Evolutionary conservation across 306 rosid species (phyloP).

Genomic region (Quillaja saponaria): DNA sequence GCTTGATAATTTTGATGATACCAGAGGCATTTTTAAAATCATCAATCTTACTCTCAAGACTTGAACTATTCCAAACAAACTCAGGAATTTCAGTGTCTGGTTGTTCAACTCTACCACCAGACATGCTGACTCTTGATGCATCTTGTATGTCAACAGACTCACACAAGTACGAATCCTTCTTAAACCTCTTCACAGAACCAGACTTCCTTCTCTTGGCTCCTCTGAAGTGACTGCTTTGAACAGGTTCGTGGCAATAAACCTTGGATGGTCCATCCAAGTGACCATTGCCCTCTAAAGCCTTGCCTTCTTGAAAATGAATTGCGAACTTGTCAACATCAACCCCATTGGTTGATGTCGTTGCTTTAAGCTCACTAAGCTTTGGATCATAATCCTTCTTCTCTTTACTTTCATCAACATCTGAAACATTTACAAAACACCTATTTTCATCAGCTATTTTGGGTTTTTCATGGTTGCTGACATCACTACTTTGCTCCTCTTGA

Average conservation of each 20-base stretch:
- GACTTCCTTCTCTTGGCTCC: constrained; percentile 92
- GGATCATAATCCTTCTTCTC: constrained; percentile 66
- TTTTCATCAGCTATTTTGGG: constrained; percentile 33
- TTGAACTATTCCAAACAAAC: constrained; percentile 41
- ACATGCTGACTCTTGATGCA: constrained; percentile 36
- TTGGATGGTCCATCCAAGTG: constrained; percentile 38
- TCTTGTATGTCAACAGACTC: constrained; percentile 40
- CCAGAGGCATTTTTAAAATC: constrained; percentile 40
- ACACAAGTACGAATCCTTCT: constrained; percentile 41
- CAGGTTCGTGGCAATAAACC: constrained; percentile 36
- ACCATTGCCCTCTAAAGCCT: constrained; percentile 32
- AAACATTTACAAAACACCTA: constrained; percentile 27
- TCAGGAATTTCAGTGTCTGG: constrained; percentile 31
- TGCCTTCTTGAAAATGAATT: constrained; percentile 50
- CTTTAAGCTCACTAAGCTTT: constrained; percentile 76
- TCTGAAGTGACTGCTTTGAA: constrained; percentile 46
- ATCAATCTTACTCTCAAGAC: constrained; percentile 37
- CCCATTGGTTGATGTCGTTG: constrained; percentile 39
- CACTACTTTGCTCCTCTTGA: constrained; percentile 38
- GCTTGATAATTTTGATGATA: constrained; percentile 76
- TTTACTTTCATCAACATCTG: constrained; percentile 28
- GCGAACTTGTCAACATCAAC: constrained; percentile 46
- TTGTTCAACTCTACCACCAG: constrained; percentile 36
- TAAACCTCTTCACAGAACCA: constrained; percentile 84
- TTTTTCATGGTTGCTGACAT: constrained; percentile 28